These are phyloP conservation scores for Phtheirospermum japonicum DNA, from an alignment of 257 asterid species.

Conservation along the genomic window DNA sequence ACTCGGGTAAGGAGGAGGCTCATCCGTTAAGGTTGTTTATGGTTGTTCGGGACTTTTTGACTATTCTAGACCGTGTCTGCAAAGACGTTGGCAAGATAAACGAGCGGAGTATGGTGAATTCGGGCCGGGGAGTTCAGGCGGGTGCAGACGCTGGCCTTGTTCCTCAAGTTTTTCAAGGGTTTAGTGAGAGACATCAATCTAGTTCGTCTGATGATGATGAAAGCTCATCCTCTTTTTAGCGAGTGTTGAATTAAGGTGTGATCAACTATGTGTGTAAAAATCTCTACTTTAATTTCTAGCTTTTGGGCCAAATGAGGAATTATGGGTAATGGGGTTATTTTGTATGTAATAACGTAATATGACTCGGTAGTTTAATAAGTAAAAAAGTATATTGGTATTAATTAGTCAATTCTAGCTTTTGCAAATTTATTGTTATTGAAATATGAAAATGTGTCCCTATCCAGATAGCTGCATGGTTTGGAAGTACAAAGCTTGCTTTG, in stretches of 20 bases:
- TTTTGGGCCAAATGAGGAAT: too few species aligned
- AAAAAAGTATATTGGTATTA: not conserved
- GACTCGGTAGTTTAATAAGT: not conserved
- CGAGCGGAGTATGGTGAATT: slow-evolving; percentile 55
- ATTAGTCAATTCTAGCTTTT: too few species aligned
- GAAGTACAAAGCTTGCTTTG: too few species aligned
- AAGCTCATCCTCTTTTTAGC: slow-evolving; percentile 32
- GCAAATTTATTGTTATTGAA: too few species aligned
- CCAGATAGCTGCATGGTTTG: too few species aligned
- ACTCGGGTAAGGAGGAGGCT: slow-evolving; percentile 72
- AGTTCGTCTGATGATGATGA: slow-evolving; percentile 59
- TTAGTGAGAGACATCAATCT: slow-evolving; percentile 35
- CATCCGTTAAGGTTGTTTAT: slow-evolving; percentile 55
- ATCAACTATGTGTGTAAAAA: too few species aligned
- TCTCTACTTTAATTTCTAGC: too few species aligned
- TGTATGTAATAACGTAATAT: not conserved
- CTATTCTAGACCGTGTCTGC: slow-evolving; percentile 67
- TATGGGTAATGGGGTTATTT: not conserved
- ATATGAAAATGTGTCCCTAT: too few species aligned
- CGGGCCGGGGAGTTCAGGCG: slow-evolving; percentile 38
- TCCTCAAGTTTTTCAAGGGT: slow-evolving; percentile 44
- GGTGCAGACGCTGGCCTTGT: slow-evolving; percentile 29
- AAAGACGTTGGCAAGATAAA: slow-evolving; percentile 66
- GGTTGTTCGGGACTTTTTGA: slow-evolving; percentile 70
- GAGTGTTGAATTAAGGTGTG: not conserved